Conservation (phyloP, 495 filamentous ascomycete genomes). For the Daldinia vernicosa region DNA sequence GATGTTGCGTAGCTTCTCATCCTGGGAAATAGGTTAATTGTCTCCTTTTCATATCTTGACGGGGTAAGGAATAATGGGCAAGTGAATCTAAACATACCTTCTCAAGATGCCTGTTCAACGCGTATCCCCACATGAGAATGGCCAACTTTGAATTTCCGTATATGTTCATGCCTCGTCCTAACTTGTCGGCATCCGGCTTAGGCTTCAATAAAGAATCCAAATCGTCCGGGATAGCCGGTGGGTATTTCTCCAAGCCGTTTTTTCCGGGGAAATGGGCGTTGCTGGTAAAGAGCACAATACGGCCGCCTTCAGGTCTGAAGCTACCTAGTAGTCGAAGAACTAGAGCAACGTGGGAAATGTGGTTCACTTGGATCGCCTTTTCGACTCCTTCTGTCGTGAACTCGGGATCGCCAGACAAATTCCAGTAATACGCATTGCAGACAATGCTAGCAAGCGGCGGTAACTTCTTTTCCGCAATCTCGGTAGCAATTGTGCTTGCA, state of each 20-base stretch:
- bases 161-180: conserved; percentile 54
- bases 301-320: conserved; percentile 50
- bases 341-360: conserved; percentile 56
- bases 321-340: conserved; percentile 55
- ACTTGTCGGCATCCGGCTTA: conserved; percentile 37
- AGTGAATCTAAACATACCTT: conserved; percentile 40
- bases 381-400: conserved; percentile 56
- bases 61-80: background rate
- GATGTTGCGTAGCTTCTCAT: conserved; percentile 50
- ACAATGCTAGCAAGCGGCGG: conserved; percentile 53
- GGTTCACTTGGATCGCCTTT: conserved; percentile 55
- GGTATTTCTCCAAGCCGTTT: conserved; percentile 51
- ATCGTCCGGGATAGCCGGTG: conserved; percentile 44
- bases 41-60: background rate
- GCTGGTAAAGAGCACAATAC: conserved; percentile 56
- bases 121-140: conserved; percentile 56
- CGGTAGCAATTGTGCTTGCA: conserved; percentile 39
- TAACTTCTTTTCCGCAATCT: conserved; percentile 46
- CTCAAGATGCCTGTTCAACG: conserved; percentile 54
- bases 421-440: conserved; percentile 59
- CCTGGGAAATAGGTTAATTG: conserved; percentile 17
- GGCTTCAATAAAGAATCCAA: conserved; percentile 39
- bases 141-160: conserved; percentile 58
- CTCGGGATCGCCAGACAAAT: conserved; percentile 47
- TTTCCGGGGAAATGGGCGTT: conserved; percentile 53